A percentile compares a stretch with the other conserved stretches of the same genome.
These are phyloP conservation scores for Zasmidium citrigriseum DNA, from an alignment of 2,329 filamentous ascomycete genomes.

Conservation along the genomic window DNA sequence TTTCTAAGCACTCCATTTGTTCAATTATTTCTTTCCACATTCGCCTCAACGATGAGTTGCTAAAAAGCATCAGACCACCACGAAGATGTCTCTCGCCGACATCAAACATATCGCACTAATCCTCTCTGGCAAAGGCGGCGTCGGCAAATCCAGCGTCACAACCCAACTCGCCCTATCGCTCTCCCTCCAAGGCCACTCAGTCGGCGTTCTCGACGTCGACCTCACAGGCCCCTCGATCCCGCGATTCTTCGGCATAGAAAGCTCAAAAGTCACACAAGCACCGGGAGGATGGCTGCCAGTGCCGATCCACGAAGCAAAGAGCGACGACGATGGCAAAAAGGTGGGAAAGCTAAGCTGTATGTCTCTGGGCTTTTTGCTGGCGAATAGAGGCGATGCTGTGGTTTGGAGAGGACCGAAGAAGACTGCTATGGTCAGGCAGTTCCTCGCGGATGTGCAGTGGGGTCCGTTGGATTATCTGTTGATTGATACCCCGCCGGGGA, in stretches of 20 bases:
- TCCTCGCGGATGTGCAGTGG: slow-evolving; percentile 90
- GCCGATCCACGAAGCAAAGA: slow-evolving; percentile 66
- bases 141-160: slow-evolving; percentile 97
- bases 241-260: slow-evolving; percentile 87
- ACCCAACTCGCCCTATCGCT: slow-evolving; percentile 92
- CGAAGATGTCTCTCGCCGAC: slow-evolving; percentile 64
- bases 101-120: slow-evolving; percentile 79
- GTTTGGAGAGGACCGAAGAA: slow-evolving; percentile 99
- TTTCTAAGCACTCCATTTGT: not conserved
- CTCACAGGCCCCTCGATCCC: slow-evolving; percentile 96
- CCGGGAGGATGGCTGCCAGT: slow-evolving; percentile 93
- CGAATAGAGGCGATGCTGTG: slow-evolving; percentile 81
- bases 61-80: not conserved
- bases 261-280: slow-evolving; percentile 85
- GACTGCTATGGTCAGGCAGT: slow-evolving; percentile 97
- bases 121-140: slow-evolving; percentile 95
- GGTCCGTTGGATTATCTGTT: slow-evolving; percentile 84
- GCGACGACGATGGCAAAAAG: slow-evolving; percentile 26
- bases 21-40: not conserved
- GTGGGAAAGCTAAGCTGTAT: slow-evolving; percentile 75
- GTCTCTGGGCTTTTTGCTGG: slow-evolving; percentile 89
- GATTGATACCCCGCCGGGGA: slow-evolving; percentile 94
- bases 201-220: slow-evolving; percentile 94
- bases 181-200: slow-evolving; percentile 79
- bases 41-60: not conserved